Percentiles rank a stretch among this genome's conserved stretches.
phyloP scores from a whole-genome alignment of 441 rosid genomes.

The Pelargonium citronellum region DNA sequence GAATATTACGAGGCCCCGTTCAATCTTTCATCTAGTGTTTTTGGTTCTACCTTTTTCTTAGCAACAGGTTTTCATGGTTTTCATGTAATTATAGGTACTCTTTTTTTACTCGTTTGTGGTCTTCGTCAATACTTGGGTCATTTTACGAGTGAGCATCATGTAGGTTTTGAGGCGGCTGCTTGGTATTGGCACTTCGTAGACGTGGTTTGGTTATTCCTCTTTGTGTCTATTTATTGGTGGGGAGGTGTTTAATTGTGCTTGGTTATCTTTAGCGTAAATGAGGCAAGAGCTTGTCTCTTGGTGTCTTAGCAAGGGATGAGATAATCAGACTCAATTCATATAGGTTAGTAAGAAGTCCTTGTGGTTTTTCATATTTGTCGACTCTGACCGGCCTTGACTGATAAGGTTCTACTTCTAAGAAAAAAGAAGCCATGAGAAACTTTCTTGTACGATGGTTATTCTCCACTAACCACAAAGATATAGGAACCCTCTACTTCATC shows the following conservation, averaged over 20 bases:
- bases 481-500: too few species aligned
- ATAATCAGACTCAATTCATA: too few species aligned
- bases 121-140: constrained; percentile 13
- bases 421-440: too few species aligned
- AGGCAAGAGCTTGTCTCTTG: too few species aligned
- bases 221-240: constrained; percentile 10
- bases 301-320: too few species aligned
- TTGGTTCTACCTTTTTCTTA: constrained; percentile 13
- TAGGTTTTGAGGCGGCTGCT: constrained; percentile 11
- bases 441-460: too few species aligned
- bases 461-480: too few species aligned
- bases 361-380: too few species aligned
- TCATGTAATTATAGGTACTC: constrained; percentile 17
- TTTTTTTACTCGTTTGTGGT: constrained; percentile 8
- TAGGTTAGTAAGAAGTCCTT: too few species aligned
- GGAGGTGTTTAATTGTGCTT: neutral
- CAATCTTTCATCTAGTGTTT: neutral
- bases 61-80: constrained; percentile 15
- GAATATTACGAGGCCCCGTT: neutral
- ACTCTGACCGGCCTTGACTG: too few species aligned
- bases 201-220: constrained; percentile 12
- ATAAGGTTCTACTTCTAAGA: too few species aligned
- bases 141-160: constrained; percentile 11
- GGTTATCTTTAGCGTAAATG: too few species aligned
- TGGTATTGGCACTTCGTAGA: constrained; percentile 12